Evolutionary conservation across 73 alveolate species (phyloP).

Genomic region (Vitrella brassicaformis): DNA sequence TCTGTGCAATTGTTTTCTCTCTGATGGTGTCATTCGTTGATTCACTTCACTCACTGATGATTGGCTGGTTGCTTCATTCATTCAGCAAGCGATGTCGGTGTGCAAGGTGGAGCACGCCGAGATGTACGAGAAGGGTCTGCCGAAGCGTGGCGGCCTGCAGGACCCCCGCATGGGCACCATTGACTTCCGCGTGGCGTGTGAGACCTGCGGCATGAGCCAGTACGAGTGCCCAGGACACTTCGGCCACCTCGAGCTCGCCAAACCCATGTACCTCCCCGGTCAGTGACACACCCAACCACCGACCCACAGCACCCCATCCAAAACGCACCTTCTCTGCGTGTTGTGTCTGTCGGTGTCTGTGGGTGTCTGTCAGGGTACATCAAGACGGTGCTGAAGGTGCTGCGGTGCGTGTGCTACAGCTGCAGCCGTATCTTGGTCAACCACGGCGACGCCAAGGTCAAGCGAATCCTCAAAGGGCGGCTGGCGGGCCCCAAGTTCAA

Average conservation of each 20-base stretch:
- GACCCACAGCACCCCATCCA: too few relatives aligned
- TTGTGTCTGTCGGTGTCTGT: too few relatives aligned
- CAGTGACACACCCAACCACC: too few relatives aligned
- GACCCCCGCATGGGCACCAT: slow-evolving; percentile 83
- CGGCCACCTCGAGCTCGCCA: slow-evolving; percentile 75
- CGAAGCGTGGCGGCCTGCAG: slow-evolving; percentile 64
- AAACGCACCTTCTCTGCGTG: too few relatives aligned
- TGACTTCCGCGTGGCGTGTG: slow-evolving; percentile 59
- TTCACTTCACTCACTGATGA: too few relatives aligned
- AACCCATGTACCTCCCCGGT: slow-evolving; percentile 77
- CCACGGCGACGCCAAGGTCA: not conserved
- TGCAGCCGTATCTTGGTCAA: slow-evolving; percentile 48
- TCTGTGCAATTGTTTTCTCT: too few relatives aligned
- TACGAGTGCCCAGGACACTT: slow-evolving; percentile 91
- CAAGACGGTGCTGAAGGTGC: slow-evolving; percentile 55
- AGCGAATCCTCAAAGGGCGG: not conserved
- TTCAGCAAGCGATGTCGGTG: slow-evolving; percentile 50
- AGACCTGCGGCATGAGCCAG: slow-evolving; percentile 65
- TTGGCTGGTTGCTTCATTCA: too few relatives aligned
- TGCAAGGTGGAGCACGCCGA: slow-evolving; percentile 41
- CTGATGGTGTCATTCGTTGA: too few relatives aligned
- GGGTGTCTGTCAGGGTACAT: too few relatives aligned
- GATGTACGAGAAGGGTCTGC: slow-evolving; percentile 62
- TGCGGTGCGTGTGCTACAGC: slow-evolving; percentile 65
- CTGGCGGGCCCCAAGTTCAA: not conserved